These are phyloP conservation scores for Ustilago lituana DNA, from an alignment of 1,284 basidiomycete species.

Conservation along the genomic window DNA sequence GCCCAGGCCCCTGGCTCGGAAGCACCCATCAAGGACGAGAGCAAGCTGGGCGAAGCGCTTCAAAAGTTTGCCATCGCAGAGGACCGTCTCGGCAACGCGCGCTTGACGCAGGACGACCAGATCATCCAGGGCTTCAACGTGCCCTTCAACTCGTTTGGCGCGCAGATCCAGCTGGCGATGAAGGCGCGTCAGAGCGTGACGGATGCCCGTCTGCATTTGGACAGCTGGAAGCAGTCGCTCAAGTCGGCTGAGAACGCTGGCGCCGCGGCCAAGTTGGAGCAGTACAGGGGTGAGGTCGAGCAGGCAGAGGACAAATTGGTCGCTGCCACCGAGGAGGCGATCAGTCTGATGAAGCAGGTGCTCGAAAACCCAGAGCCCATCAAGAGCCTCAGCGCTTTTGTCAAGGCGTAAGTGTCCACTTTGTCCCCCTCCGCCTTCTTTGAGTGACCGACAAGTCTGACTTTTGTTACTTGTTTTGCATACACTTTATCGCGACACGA, in stretches of 20 bases:
- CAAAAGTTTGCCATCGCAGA: conserved; percentile 82
- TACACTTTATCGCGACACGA: too few species aligned
- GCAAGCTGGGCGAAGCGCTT: conserved; percentile 75
- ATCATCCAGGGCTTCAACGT: conserved; percentile 81
- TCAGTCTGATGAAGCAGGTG: conserved; percentile 96
- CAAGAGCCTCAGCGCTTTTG: conserved; percentile 89
- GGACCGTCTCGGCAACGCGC: conserved; percentile 86
- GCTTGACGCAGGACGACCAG: conserved; percentile 81
- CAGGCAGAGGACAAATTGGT: conserved; percentile 74
- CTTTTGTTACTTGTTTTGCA: too few species aligned
- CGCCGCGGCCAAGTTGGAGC: conserved; percentile 53
- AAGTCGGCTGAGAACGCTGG: conserved; percentile 57
- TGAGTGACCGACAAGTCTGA: too few species aligned
- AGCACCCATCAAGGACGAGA: conserved; percentile 42
- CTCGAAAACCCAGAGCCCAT: conserved; percentile 96
- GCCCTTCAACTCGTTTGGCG: conserved; percentile 75
- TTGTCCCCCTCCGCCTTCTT: too few species aligned
- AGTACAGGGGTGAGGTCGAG: conserved; percentile 61
- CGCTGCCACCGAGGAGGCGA: conserved; percentile 96
- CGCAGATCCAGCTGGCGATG: conserved; percentile 63
- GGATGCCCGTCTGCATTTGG: conserved; percentile 64
- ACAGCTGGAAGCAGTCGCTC: conserved; percentile 62
- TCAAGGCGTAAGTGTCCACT: conserved; percentile 86
- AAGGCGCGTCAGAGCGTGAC: conserved; percentile 63
- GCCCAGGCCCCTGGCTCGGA: conserved; percentile 33